These are phyloP conservation scores for Chytriomyces hyalinus DNA, from an alignment of 192 early-diverging fungal genomes.

Conservation along the genomic window DNA sequence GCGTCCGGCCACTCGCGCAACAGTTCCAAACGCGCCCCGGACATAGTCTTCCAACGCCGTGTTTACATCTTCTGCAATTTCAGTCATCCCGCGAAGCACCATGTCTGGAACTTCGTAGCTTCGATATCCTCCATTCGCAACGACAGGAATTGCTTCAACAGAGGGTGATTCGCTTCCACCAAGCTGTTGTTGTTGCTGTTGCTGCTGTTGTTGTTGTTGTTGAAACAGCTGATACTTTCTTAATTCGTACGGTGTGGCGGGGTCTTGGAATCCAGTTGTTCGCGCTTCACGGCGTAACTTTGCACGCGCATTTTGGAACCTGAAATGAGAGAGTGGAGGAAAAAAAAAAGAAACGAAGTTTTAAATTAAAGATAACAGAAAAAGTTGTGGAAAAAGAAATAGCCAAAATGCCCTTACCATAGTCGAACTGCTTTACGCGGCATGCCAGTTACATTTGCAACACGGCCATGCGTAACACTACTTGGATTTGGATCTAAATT, in stretches of 20 bases:
- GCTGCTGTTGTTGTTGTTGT: too few relatives aligned
- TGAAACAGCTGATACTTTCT: conserved; percentile 6
- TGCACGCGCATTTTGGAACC: conserved; percentile 28
- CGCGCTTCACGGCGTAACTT: conserved; percentile 8
- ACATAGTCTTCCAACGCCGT: neutral
- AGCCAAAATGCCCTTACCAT: neutral
- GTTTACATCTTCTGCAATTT: neutral
- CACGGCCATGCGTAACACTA: neutral
- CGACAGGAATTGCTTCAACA: neutral
- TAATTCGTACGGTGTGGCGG: neutral
- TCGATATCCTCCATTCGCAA: neutral
- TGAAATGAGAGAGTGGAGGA: neutral
- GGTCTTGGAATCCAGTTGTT: conserved; percentile 8
- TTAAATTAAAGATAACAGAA: neutral
- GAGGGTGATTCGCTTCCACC: neutral
- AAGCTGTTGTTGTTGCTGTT: neutral
- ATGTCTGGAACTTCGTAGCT: neutral
- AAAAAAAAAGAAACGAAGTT: neutral
- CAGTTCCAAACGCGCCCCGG: neutral
- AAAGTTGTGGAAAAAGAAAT: neutral
- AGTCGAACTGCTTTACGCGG: conserved; percentile 26
- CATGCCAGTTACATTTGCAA: conserved; percentile 19
- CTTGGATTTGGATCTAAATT: conserved; percentile 7
- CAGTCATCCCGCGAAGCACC: neutral
- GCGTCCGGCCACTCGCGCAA: neutral